phyloP scores from a whole-genome alignment of 768 basidiomycete species.

The Hygrocybe coccinea region DNA sequence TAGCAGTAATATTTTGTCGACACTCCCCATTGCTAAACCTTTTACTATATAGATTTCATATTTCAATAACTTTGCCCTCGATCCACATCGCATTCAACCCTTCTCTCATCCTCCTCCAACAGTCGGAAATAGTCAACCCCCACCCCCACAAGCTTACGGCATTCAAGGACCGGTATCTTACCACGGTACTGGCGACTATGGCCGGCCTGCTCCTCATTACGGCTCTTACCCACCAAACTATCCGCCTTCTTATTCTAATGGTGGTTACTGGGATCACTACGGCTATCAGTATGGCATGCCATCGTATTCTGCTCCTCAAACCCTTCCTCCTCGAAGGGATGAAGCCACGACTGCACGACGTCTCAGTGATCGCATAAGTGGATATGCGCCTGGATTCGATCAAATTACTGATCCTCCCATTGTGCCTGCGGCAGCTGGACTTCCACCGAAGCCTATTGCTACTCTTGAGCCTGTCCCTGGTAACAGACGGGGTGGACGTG shows the following conservation, averaged over 20 bases:
- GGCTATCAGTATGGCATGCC: slow-evolving; percentile 38
- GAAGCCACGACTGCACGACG: slow-evolving; percentile 56
- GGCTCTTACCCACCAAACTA: slow-evolving; percentile 36
- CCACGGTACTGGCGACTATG: slow-evolving; percentile 32
- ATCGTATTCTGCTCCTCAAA: slow-evolving; percentile 35
- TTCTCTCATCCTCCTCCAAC: slow-evolving; percentile 72
- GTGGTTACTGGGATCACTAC: slow-evolving; percentile 41
- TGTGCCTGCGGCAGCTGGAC: slow-evolving; percentile 61
- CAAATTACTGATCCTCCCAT: slow-evolving; percentile 30
- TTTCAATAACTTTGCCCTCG: slow-evolving; percentile 95
- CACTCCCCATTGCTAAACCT: slow-evolving; percentile 8
- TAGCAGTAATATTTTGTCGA: slow-evolving; percentile 34
- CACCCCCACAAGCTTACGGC: slow-evolving; percentile 83
- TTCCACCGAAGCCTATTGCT: slow-evolving; percentile 73
- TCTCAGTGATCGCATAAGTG: slow-evolving; percentile 77
- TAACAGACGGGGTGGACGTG: slow-evolving; percentile 38
- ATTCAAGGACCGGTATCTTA: slow-evolving; percentile 57
- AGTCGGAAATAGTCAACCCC: slow-evolving; percentile 61
- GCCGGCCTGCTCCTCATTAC: slow-evolving; percentile 32
- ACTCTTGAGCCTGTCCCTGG: slow-evolving; percentile 49
- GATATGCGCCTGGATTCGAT: slow-evolving; percentile 52
- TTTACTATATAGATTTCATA: slow-evolving; percentile 58
- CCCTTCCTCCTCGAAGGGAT: slow-evolving; percentile 49
- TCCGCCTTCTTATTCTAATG: slow-evolving; percentile 40
- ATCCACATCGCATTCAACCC: slow-evolving; percentile 88